Evolutionary conservation across 148 eudicot genomes (phyloP), one percentile per base, ranked within the genome.

Genomic region (Amaranthus hypochondriacus): DNA sequence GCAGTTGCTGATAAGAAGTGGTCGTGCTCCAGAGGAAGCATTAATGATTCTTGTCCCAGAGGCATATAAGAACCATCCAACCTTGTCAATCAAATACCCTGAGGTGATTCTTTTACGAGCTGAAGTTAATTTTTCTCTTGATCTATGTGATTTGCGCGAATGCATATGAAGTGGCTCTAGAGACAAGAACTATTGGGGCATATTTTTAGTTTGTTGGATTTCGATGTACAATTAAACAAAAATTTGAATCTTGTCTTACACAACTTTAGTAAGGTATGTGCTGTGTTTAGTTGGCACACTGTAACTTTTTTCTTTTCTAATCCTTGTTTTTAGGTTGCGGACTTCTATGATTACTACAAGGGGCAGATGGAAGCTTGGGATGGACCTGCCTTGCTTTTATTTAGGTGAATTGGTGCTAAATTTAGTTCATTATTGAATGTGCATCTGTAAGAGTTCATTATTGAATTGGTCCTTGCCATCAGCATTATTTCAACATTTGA

Each of bases 281-380:
- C 15, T 5, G 9, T 48, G 69, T 65, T 51, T 61, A 21, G 46
- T 65, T 44, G 73, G 51, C 57, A 78, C 58, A 81, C 51, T n/a
- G 21, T 28, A 76, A 9, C 6, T 8, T 44, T 44, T 66, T 28
- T 28, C 39, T 28, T 28, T 28, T 28, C 39, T 28, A 28, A 28
- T 60, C 69, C 70, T 75, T 71, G 68, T 69, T 74, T 28, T 75
- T 78, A 95, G 99, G 93, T 84, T 71, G 76, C 80, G 68, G 97
- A 95, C 82, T 95, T 95, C 78, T 95, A 95, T 72, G 86, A 95
- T 79, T 95, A 92, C 78, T 95, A 95, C 89, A 95, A 95, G 81
- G 99, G 99, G 78, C 99, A 92, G 78, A 95, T 95, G 99, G 99
- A 95, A 85, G 84, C 99, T 59, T 95, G 99, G 99, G 99, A 95